phyloP scores from a whole-genome alignment of 352 stramenopile species.

The Pythium volutum region DNA sequence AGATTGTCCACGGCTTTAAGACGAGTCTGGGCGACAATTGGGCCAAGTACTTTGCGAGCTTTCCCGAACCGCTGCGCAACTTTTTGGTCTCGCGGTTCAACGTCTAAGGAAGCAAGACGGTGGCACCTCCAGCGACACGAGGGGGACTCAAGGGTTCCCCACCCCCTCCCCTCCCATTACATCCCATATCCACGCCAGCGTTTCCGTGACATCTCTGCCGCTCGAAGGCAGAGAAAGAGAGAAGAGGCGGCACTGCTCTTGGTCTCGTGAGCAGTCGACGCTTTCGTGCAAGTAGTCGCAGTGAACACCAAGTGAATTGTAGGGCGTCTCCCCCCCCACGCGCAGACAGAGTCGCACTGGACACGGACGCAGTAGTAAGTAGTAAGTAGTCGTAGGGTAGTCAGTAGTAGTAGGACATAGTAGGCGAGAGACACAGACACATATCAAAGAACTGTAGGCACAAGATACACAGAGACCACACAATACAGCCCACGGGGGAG shows the following conservation, averaged over 20 bases:
- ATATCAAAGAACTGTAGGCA: constrained; percentile 14
- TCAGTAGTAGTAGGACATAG: constrained; percentile 24
- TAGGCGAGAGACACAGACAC: constrained; percentile 14
- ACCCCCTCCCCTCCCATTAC: neutral
- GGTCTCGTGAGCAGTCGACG: constrained; percentile 17
- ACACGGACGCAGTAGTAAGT: constrained; percentile 32
- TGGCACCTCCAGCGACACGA: neutral
- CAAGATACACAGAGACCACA: constrained; percentile 4
- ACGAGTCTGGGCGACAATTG: constrained; percentile 84
- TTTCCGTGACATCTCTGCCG: constrained; percentile 6
- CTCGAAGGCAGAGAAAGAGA: constrained; percentile 22
- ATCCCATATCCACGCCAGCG: neutral
- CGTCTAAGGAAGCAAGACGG: constrained; percentile 36
- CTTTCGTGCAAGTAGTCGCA: constrained; percentile 11
- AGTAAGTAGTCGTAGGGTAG: constrained; percentile 38
- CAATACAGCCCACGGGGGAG: constrained; percentile 7
- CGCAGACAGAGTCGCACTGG: constrained; percentile 14
- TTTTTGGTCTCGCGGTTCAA: constrained; percentile 84
- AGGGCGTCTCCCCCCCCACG: neutral
- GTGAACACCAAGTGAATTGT: constrained; percentile 27
- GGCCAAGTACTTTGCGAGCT: constrained; percentile 82
- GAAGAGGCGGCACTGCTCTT: no score
- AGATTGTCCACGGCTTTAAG: constrained; percentile 90
- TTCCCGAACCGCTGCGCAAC: constrained; percentile 74
- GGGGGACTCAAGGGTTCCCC: neutral